Base-by-base conservation (phyloP, 2,329 filamentous ascomycete genomes). In the Aschersonia sp. region DNA sequence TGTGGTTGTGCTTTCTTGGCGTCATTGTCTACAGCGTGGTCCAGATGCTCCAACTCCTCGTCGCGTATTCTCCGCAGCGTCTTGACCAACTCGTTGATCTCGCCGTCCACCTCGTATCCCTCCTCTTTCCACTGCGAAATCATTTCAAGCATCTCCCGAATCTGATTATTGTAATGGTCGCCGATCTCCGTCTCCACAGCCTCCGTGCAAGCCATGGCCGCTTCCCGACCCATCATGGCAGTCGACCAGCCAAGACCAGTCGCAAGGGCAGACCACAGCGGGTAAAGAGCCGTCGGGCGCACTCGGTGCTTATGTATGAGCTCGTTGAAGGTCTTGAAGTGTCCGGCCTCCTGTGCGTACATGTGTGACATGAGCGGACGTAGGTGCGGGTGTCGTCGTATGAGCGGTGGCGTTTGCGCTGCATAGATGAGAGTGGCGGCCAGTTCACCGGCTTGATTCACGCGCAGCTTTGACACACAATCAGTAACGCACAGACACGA, bases 161-260 rank as follows among this genome's bases (percentile, higher is more conserved):
- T 88, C 68, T 98, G 92, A 53, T 81, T 80, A 62, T 97, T 97
- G 64, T 98, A 98, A 67, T 98, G 92, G 31, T 80, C 80, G 2
- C 92, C 92, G 53, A 98, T 98, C 70, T 97, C 92, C 5, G 91
- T 98, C 73, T 98, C 92, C 1, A 98, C 91, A 1, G 92, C 92
- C 67, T 98, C 92, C 1, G 92, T 97, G 63, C 92, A 98, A 9
- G 92, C 92, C 92, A 98, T 98, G 38, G 92, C 91, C 2, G 91
- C 89, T 67, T 97, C 89, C 45, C 88, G 78, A 1, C 92, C 89
- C 74, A 98, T 75, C 42, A 92, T 68, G 0, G 85, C 92, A 0
- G 92, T 98, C 4, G 78, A 76, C 89, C 92, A 96, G 20, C 92
- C 92, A 5, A 98, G 67, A 0, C 83, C 78, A 0, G 84, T 83